Base-by-base conservation (phyloP, 2,329 filamentous ascomycete genomes). In the Penicillium sp. region DNA sequence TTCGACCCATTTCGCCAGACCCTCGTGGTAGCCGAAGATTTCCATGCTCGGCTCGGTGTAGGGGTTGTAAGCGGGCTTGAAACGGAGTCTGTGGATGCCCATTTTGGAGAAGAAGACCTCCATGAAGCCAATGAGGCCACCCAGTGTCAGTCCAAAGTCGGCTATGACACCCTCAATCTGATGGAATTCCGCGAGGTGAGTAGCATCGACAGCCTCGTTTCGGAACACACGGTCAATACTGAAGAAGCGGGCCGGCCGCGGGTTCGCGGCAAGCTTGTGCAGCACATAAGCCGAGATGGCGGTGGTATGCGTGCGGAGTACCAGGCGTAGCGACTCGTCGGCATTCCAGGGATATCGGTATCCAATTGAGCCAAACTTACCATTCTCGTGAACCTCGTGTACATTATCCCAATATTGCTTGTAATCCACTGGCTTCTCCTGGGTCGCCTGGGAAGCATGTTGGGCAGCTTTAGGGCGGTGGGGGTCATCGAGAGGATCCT, bases 91-190 rank as follows among this genome's bases (percentile, higher is more conserved):
- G 47, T 78, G 73, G 52, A 98, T 87, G 51, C 92, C 90, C 84
- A 96, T 95, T 74, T 95, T 94, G 47, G 74, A 75, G 68, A 96
- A 98, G 80, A 98, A 96, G 57, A 87, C 81, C 57, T 90, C 83
- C 76, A 96, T 89, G 72, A 96, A 86, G 69, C 79, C 86, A 74
- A 95, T 94, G 41, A 96, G 73, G 31, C 89, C 92, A 51, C 92
- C 92, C 12, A 96, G 77, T 0, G 90, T 93, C 46, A 98, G 74
- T 23, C 84, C 84, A 64, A 94, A 96, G 68, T 98, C 92, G 16
- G 92, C 92, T 68, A 98, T 96, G 34, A 98, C 90, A 66, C 92
- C 92, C 69, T 98, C 92, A 22, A 96, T 86, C 64, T 98, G 92
- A 70, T 98, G 92, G 75, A 98, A 98, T 67, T 98, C 92, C 26